Evolutionary conservation across 768 basidiomycete genomes (phyloP), one percentile per base, ranked within the genome.

Genomic region (Udeniomyces megalosporus): DNA sequence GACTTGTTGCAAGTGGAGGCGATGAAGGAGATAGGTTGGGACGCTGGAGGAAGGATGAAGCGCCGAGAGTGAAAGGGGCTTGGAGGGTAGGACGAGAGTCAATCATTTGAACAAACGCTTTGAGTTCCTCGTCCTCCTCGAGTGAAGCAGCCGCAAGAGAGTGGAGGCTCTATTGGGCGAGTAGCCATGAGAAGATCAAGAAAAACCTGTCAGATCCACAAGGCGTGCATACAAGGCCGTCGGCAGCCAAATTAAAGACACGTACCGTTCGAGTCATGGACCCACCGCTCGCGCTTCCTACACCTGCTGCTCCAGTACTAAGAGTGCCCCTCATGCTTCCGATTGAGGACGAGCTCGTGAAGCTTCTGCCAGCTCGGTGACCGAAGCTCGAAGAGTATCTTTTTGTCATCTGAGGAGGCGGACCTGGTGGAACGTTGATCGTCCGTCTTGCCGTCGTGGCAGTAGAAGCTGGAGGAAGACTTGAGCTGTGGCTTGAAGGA

Each of bases 91-190:
- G 58, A 4, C 58, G 58, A 26, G 29, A 34, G 42, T 60, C 58
- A 32, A 60, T 60, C 35, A 60, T 32, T 32, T 29, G 26, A n/a
- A 60, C 58, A n/a, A 60, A 60, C 22, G 58, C 58, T 17, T 32
- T 31, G 12, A 60, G 48, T 10, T 60, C 58, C 4, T 46, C 58
- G 22, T 60, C 58, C 35, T 46, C 58, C 17, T 60, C 58, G 29
- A 60, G 48, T 11, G 58, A 46, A 42, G 4, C 47, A 35, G 45
- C 46, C 32, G 58, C 58, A 24, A 31, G 45, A 17, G 58, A 60
- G 1, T 48, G 58, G 34, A 50, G 34, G 29, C 58, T 60, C 34
- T 60, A 49, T 28, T 46, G 44, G 15, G 20, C 8, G 17, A n/a
- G 7, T 22, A 7, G 22, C 15, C 10, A 17, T 20, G 20, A 29